These are phyloP conservation scores for Acanthamoeba healyi DNA, from an alignment of 208 protist genomes.

Conservation along the genomic window DNA sequence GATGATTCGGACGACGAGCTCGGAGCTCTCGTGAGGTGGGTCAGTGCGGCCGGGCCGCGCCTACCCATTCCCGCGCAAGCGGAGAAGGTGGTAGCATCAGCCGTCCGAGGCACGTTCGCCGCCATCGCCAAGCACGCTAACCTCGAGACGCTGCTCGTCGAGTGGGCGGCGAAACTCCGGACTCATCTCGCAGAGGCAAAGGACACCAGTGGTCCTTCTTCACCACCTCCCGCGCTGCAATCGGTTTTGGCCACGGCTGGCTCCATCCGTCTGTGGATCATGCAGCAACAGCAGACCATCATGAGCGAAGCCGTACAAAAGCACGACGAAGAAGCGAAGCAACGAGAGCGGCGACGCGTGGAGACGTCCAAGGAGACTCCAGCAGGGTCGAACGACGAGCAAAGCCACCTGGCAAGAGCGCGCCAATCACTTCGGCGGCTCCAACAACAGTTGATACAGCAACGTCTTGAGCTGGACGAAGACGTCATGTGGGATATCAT, in stretches of 20 bases:
- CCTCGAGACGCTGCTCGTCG: not conserved
- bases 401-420: not conserved
- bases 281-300: constrained; percentile 61
- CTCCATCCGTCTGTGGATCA: constrained; percentile 40
- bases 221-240: not conserved
- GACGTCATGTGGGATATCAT: constrained; percentile 66
- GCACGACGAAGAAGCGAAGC: constrained; percentile 18
- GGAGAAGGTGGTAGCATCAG: not conserved
- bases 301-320: constrained; percentile 41
- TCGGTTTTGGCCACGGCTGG: not conserved
- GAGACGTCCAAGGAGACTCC: not conserved
- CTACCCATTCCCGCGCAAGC: constrained; percentile 23
- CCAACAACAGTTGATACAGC: constrained; percentile 1
- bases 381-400: not conserved
- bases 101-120: constrained; percentile 43
- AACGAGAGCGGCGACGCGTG: not conserved
- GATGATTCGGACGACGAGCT: constrained; percentile 24
- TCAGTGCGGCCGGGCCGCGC: not conserved
- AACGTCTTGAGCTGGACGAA: constrained; percentile 5
- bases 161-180: constrained; percentile 5
- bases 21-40: constrained; percentile 17
- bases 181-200: not conserved
- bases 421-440: constrained; percentile 34
- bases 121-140: constrained; percentile 34
- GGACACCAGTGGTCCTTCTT: not conserved